Conservation (phyloP, 805 yeast species). For the Saccharomyces mikatae region DNA sequence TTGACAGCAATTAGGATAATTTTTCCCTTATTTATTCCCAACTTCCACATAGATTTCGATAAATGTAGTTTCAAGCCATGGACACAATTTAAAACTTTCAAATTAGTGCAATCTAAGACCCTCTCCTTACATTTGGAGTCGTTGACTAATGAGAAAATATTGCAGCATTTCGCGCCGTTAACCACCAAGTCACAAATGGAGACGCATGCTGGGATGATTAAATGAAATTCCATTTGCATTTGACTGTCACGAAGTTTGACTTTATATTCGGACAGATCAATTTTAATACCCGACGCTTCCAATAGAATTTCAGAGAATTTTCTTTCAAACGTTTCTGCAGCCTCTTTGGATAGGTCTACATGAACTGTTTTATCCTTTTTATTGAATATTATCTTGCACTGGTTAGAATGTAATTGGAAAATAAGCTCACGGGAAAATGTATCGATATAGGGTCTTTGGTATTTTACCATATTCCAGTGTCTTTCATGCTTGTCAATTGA, state of each 20-base stretch:
- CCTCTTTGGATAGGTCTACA: conserved; percentile 10
- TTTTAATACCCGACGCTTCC: not conserved
- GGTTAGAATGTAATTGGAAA: conserved; percentile 32
- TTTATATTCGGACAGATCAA: conserved; percentile 8
- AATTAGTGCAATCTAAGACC: conserved; percentile 7
- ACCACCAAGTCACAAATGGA: conserved; percentile 14
- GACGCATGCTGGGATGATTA: conserved; percentile 16
- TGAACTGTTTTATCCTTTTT: conserved; percentile 21
- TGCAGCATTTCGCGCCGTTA: conserved; percentile 12
- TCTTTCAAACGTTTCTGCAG: conserved; percentile 1
- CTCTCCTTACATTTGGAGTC: conserved; percentile 9
- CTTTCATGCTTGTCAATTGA: not conserved
- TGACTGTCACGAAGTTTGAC: conserved; percentile 3
- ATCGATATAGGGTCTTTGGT: conserved; percentile 41
- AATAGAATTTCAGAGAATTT: conserved; percentile 1
- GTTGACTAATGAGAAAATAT: conserved; percentile 13
- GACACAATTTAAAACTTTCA: conserved; percentile 1
- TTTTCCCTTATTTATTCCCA: conserved; percentile 13
- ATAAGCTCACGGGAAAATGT: conserved; percentile 30
- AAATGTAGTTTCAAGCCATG: conserved; percentile 17
- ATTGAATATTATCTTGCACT: conserved; percentile 26
- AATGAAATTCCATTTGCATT: conserved; percentile 3
- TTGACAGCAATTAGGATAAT: conserved; percentile 19
- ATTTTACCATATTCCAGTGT: conserved; percentile 21
- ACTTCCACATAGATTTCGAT: conserved; percentile 19